Evolutionary conservation across 1,284 basidiomycete genomes (phyloP).

Genomic region (Ustilago hordei): DNA sequence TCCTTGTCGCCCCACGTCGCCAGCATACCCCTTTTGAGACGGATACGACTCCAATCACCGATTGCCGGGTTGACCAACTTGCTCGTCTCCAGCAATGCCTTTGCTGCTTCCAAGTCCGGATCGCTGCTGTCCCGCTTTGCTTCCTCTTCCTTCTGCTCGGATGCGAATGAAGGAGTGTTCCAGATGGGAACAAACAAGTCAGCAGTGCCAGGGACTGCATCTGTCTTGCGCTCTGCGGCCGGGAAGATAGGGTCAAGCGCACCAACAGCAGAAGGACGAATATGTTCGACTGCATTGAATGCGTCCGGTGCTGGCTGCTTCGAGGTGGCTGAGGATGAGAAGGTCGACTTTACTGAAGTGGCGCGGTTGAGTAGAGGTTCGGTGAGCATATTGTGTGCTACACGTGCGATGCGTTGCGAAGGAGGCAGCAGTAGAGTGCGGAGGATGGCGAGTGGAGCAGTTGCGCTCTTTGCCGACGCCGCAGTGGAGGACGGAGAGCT

Average conservation of each 20-base stretch:
- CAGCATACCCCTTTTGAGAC: constrained; percentile 53
- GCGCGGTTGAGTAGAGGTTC: constrained; percentile 53
- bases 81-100: constrained; percentile 44
- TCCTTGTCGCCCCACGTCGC: constrained; percentile 66
- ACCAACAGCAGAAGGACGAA: constrained; percentile 24
- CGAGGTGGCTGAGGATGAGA: constrained; percentile 3
- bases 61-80: constrained; percentile 60
- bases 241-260: constrained; percentile 59
- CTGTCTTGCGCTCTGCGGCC: constrained; percentile 45
- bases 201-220: constrained; percentile 37
- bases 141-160: constrained; percentile 9
- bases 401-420: constrained; percentile 41
- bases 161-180: constrained; percentile 4
- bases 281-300: constrained; percentile 34
- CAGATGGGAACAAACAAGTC: constrained; percentile 54
- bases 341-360: constrained; percentile 6
- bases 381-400: constrained; percentile 51
- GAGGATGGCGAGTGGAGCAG: constrained; percentile 35
- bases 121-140: constrained; percentile 14
- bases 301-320: constrained; percentile 16
- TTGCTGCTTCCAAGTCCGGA: constrained; percentile 35
- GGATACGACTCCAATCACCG: constrained; percentile 63
- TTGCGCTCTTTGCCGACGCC: constrained; percentile 6
- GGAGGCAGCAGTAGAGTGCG: constrained; percentile 35
- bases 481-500: not conserved